Conservation (phyloP, 495 filamentous ascomycete genomes). For the Rusavskia elegans region DNA sequence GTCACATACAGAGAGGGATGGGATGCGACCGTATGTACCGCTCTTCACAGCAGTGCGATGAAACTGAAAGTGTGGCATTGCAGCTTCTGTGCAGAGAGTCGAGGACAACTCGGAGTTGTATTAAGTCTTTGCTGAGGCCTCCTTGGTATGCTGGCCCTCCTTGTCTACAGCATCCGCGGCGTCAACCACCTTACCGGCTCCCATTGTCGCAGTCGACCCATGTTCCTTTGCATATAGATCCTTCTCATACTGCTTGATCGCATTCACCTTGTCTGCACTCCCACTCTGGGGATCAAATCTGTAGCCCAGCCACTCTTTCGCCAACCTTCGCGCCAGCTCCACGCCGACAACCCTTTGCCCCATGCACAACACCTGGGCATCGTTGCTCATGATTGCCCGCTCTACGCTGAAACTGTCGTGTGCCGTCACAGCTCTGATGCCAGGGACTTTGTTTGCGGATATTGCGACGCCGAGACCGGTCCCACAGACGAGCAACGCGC, state of each 20-base stretch:
- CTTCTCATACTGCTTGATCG: constrained; percentile 57
- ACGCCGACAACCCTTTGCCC: constrained; percentile 71
- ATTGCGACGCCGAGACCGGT: constrained; percentile 80
- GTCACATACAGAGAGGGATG: background rate
- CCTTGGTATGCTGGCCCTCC: background rate
- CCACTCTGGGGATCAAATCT: constrained; percentile 59
- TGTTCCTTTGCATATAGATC: constrained; percentile 10
- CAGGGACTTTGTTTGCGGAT: constrained; percentile 72
- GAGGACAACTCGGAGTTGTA: no score
- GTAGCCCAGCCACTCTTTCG: constrained; percentile 69
- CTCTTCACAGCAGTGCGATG: no score
- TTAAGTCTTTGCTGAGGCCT: background rate
- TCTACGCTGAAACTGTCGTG: constrained; percentile 79
- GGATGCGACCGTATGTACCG: no score
- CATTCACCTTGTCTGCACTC: constrained; percentile 61
- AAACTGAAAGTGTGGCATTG: no score
- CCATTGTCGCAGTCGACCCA: background rate
- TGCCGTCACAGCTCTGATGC: constrained; percentile 71
- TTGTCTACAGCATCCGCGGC: background rate
- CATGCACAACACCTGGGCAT: constrained; percentile 80
- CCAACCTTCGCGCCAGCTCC: constrained; percentile 62
- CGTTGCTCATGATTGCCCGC: constrained; percentile 65
- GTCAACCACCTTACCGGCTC: background rate
- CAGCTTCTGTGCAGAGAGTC: background rate
- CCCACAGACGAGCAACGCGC: constrained; percentile 74